Base-by-base conservation (phyloP, 2,329 filamentous ascomycete genomes). In the Penicillium corylophilum region DNA sequence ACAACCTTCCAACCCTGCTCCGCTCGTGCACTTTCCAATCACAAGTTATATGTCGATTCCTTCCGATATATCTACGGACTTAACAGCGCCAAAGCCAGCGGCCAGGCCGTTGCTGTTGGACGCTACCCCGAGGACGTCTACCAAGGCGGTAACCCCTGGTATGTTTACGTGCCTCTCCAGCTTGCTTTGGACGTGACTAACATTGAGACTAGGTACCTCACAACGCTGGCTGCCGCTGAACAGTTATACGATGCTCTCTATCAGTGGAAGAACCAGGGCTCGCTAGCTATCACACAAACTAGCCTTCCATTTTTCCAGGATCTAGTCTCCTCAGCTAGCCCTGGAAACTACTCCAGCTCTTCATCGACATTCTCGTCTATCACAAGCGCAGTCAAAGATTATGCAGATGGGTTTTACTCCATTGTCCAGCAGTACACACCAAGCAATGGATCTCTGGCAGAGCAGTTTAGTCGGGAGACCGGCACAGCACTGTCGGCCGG, bases 1-100 rank as follows among this genome's bases (percentile, higher is more conserved):
- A 74, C 77, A 3, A 89, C 87, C 10, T 90, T 91, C 75, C 88
- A 91, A 71, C 89, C 89, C 5, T 92, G 87, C 75, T 87, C 84
- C 45, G 77, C 82, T 56, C 68, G 68, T 40, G 82, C 85, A 2
- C 78, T 94, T 24, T 80, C 87, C 26, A 93, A 89, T 66, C 87
- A 89, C 72, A 92, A 92, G 72, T 80, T 79, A 5, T 81, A 89
- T 10, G 84, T 86, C 0, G 88, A 93, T 70, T 84, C 87, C 0
- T 92, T 94, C 79, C 85, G 89, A 35, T 72, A 78, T 1, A 78
- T 87, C 49, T 93, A 90, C 65, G 65, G 71, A 8, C 79, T 94
- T 73, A 94, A 94, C 74, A 76, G 74, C 4, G 86, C 84, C 5
- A 82, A 86, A 45, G 61, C 80, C 2, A 70, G 79, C 28, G 84